Conservation (phyloP, 805 yeast species). For the Sugiyamaella valdiviana region DNA sequence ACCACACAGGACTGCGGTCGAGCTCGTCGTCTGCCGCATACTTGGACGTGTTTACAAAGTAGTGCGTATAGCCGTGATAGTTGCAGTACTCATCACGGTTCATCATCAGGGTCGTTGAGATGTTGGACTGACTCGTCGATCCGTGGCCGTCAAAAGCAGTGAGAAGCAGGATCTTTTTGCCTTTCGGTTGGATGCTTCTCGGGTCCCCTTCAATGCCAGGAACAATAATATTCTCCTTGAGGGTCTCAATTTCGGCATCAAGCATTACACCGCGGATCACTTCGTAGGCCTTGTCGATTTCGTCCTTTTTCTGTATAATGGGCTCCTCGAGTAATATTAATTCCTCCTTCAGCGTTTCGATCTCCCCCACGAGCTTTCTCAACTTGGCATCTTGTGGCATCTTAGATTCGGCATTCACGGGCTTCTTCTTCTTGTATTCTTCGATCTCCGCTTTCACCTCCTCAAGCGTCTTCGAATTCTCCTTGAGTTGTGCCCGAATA, state of each 20-base stretch:
- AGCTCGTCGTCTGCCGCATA: constrained; percentile 10
- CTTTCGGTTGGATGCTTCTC: constrained; percentile 5
- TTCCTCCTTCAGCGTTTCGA: no score
- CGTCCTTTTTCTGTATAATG: not conserved
- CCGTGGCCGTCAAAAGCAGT: constrained; percentile 25
- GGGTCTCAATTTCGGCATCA: not conserved
- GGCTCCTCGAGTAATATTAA: no score
- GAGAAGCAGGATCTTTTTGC: constrained; percentile 17
- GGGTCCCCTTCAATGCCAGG: not conserved
- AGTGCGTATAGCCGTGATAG: constrained; percentile 31
- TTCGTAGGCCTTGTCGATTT: not conserved
- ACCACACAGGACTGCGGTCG: constrained; percentile 26
- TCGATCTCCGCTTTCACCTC: no score
- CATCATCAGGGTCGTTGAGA: constrained; percentile 7
- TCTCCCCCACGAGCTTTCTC: no score
- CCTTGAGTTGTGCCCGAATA: no score
- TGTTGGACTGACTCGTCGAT: constrained; percentile 13
- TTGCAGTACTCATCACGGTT: constrained; percentile 30
- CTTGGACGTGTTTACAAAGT: constrained; percentile 26
- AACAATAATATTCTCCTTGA: not conserved
- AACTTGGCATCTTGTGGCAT: no score
- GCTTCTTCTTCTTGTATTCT: no score
- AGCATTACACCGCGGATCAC: not conserved
- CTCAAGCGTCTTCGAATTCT: no score
- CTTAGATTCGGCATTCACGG: no score